phyloP scores from a whole-genome alignment of 306 rosid species.

The Prunus dulcis region DNA sequence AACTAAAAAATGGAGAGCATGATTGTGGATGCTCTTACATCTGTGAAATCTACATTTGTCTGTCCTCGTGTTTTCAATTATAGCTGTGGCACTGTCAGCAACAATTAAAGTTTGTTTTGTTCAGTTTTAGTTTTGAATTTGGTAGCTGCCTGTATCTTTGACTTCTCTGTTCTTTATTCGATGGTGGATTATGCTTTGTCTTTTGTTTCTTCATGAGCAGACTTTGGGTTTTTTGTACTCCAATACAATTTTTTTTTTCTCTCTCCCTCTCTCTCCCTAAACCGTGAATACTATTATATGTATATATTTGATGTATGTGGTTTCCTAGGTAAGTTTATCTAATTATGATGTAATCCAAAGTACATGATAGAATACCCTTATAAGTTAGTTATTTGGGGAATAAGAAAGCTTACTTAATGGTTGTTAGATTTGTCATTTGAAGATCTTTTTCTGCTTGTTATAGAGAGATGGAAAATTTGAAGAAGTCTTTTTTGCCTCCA shows the following conservation, averaged over 20 bases:
- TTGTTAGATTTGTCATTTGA: neutral
- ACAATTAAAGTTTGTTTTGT: neutral
- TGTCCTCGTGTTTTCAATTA: neutral
- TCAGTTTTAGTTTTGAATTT: conserved; percentile 10
- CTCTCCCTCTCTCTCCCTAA: neutral
- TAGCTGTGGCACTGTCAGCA: neutral
- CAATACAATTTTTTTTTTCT: neutral
- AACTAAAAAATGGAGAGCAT: no score
- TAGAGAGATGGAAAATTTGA: conserved; percentile 31
- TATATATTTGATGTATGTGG: neutral
- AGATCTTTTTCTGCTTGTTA: neutral
- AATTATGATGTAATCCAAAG: neutral
- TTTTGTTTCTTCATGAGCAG: neutral
- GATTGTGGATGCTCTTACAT: neutral
- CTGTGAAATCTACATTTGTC: neutral
- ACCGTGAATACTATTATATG: neutral
- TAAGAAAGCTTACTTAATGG: neutral
- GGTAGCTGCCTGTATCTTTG: conserved; percentile 17
- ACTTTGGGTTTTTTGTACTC: neutral
- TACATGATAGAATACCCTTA: neutral
- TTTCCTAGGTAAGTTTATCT: neutral
- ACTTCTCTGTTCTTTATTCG: conserved; percentile 5
- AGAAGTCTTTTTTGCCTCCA: conserved; percentile 38
- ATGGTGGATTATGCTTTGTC: conserved; percentile 19
- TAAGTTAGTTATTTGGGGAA: neutral